A percentile compares a stretch with the other conserved stretches of the same genome.
Evolutionary conservation across 2,329 filamentous ascomycete genomes (phyloP).

Genomic region (Pyrenophora graminea): DNA sequence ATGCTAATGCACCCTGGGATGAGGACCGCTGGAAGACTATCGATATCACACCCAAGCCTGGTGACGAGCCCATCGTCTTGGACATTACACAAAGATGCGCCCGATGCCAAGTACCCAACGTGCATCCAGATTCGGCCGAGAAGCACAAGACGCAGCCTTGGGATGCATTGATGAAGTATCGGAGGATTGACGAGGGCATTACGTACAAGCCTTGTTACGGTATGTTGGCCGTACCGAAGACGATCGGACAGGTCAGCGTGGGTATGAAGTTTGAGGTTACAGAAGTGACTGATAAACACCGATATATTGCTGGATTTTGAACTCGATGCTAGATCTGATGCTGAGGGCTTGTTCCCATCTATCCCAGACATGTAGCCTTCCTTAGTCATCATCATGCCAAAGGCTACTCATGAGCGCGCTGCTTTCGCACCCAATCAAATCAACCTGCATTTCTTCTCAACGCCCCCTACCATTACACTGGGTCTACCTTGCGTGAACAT

Average conservation of each 20-base stretch:
- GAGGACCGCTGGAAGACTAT: constrained; percentile 68
- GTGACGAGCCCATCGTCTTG: constrained; percentile 47
- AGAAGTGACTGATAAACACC: constrained; percentile 62
- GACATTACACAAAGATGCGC: constrained; percentile 65
- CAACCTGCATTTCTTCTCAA: neutral
- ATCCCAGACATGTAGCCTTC: too few relatives aligned
- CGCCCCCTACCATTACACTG: neutral
- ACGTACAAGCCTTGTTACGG: constrained; percentile 70
- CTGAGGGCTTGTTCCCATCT: too few relatives aligned
- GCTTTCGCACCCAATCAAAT: neutral
- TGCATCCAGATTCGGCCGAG: constrained; percentile 64
- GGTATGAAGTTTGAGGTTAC: constrained; percentile 64
- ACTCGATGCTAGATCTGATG: neutral
- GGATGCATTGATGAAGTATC: constrained; percentile 65
- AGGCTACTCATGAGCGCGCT: neutral
- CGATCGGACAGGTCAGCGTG: constrained; percentile 60
- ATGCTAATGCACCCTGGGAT: constrained; percentile 57
- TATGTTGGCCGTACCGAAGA: constrained; percentile 65
- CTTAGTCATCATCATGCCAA: neutral
- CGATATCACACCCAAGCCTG: constrained; percentile 43
- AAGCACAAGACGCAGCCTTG: constrained; percentile 65
- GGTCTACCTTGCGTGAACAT: constrained; percentile 1
- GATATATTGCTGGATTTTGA: constrained; percentile 53
- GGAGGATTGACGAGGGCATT: constrained; percentile 62
- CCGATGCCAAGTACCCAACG: constrained; percentile 67